Evolutionary conservation across 495 filamentous ascomycete species (phyloP), one percentile per base, ranked within the genome.

Genomic region (Lasiosphaeris hirsuta): DNA sequence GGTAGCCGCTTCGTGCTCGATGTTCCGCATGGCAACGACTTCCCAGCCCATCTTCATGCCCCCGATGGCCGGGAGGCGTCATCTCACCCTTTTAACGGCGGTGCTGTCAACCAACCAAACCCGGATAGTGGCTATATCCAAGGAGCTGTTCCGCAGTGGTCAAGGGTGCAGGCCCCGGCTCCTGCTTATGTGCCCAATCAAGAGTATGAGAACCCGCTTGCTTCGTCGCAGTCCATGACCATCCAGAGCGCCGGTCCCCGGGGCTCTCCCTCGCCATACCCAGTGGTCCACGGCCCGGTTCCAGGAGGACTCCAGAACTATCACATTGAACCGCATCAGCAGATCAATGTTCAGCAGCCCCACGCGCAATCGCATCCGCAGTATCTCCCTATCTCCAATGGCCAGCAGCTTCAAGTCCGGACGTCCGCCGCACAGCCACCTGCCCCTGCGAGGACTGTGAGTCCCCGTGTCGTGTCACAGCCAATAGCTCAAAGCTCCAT

Each of bases 121-220:
- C 49, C 58, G 1, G 44, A 58, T 6, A 60, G 66, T 18, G 51
- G 56, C 37, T 70, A 62, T 30, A 14, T 56, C 15, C 63, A 63
- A 34, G 55, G 10, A 0, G 8, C 51, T 13, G 49, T 62, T 10
- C 51, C 65, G 1, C 60, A 68, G 42, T 70, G 67, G 67, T 61
- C 63, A 33, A 46, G 49, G 17, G 42, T 51, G 8, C 60, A 54
- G 14, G 34, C 47, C 13, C 47, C 58, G 8, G 14, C 51, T n/a
- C 10, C 51, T 7, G 63, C 41, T 5, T 69, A 68, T 54, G 51
- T 48, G 10, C 14, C 58, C 13, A 41, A 39, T 18, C 37, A 38
- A 17, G 63, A 68, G 40, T 70, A 55, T n/a, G 54, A 66, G 8
- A 69, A 65, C 36, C 64, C 67, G 15, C 60, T 65, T 19, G 55